Evolutionary conservation across 768 basidiomycete genomes (phyloP).

Genomic region (Suillus hirtellus): DNA sequence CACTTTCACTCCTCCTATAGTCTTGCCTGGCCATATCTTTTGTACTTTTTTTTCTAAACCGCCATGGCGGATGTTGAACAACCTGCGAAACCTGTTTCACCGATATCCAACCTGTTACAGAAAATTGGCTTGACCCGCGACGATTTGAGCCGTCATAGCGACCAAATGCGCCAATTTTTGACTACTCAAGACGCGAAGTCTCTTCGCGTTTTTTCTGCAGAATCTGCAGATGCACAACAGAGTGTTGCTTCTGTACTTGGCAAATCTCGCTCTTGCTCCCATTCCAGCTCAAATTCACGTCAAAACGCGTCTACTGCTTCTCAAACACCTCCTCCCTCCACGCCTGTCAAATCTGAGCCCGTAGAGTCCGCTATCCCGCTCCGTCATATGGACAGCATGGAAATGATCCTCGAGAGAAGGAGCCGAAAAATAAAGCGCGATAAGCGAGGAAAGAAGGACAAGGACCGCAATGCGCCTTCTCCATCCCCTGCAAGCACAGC

Average conservation of each 20-base stretch:
- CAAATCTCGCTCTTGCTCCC: slow-evolving; percentile 45
- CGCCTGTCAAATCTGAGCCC: slow-evolving; percentile 66
- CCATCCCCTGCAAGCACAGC: slow-evolving; percentile 51
- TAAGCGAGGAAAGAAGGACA: slow-evolving; percentile 43
- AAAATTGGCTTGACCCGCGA: slow-evolving; percentile 77
- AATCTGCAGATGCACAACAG: slow-evolving; percentile 37
- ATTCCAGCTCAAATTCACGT: slow-evolving; percentile 44
- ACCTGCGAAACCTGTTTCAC: slow-evolving; percentile 45
- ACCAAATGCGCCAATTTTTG: slow-evolving; percentile 81
- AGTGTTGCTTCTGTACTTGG: slow-evolving; percentile 39
- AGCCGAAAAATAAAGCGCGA: slow-evolving; percentile 54
- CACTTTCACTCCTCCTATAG: slow-evolving; percentile 3
- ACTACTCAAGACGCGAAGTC: slow-evolving; percentile 50
- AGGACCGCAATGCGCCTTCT: slow-evolving; percentile 53
- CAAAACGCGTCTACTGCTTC: slow-evolving; percentile 45
- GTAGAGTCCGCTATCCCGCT: slow-evolving; percentile 48
- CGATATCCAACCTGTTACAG: slow-evolving; percentile 70
- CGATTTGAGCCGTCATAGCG: slow-evolving; percentile 68
- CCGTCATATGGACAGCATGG: slow-evolving; percentile 73
- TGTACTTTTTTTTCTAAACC: slow-evolving; percentile 1
- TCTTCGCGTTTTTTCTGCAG: slow-evolving; percentile 43
- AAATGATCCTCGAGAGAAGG: slow-evolving; percentile 73
- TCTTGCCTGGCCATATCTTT: slow-evolving; percentile 4
- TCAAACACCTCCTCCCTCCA: slow-evolving; percentile 46
- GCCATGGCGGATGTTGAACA: slow-evolving; percentile 23